These are phyloP conservation scores for Fraxinus paxiana DNA, from an alignment of 305 asterid genomes.

Conservation along the genomic window DNA sequence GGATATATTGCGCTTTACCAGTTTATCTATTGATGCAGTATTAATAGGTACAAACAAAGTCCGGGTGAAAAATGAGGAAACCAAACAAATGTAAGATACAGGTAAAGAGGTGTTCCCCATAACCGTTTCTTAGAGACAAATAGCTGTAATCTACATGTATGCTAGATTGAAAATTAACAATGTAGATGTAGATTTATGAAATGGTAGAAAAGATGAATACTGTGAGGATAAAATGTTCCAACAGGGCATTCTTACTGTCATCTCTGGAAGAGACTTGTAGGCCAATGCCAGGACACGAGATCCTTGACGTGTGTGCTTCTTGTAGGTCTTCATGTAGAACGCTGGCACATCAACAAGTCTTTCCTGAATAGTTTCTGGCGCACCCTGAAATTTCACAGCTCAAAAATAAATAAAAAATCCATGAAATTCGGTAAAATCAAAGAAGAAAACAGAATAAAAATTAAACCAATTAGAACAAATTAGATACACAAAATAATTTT, in stretches of 20 bases:
- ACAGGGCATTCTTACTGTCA: slow-evolving; percentile 66
- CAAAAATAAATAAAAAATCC: not conserved
- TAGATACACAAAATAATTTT: not conserved
- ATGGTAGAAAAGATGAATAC: not conserved
- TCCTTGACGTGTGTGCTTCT: slow-evolving; percentile 94
- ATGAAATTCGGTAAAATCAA: not conserved
- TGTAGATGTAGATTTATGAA: not conserved
- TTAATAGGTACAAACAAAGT: not conserved
- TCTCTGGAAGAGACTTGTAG: slow-evolving; percentile 83
- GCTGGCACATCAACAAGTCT: slow-evolving; percentile 81
- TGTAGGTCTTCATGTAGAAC: slow-evolving; percentile 67
- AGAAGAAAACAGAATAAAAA: not conserved
- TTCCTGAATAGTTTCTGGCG: slow-evolving; percentile 97
- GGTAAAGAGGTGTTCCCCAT: not conserved
- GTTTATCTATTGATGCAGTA: not conserved
- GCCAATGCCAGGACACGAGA: slow-evolving; percentile 97
- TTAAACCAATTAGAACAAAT: not conserved
- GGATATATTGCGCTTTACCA: not conserved
- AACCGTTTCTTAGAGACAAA: slow-evolving; percentile 14
- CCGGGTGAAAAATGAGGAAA: not conserved
- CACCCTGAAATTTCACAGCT: slow-evolving; percentile 61
- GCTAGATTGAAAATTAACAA: not conserved
- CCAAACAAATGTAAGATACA: slow-evolving; percentile 2
- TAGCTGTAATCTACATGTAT: not conserved
- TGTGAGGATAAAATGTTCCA: not conserved